phyloP scores from a whole-genome alignment of 1,139 yeast species.

The Pichia kudriavzevii region DNA sequence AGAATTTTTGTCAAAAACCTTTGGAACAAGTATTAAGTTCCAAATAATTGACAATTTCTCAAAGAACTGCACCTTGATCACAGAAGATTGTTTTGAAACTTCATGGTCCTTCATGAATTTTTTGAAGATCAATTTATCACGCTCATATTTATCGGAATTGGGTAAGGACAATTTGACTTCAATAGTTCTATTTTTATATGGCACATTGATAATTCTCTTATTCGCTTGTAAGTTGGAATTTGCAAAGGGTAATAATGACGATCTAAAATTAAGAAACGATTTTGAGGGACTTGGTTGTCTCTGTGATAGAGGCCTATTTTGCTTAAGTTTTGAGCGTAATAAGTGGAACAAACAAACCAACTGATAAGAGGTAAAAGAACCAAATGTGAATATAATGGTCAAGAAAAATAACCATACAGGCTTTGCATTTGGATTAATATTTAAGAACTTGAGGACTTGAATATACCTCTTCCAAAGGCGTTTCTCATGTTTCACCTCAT shows the following conservation, averaged over 20 bases:
- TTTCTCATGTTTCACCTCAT: slow-evolving; percentile 9
- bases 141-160: slow-evolving; percentile 54
- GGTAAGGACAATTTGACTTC: slow-evolving; percentile 48
- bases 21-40: slow-evolving; percentile 69
- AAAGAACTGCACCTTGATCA: slow-evolving; percentile 61
- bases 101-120: slow-evolving; percentile 38
- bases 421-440: slow-evolving; percentile 25
- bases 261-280: slow-evolving; percentile 3
- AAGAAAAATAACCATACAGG: slow-evolving; percentile 28
- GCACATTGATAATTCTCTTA: slow-evolving; percentile 43
- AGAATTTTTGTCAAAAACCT: slow-evolving; percentile 59
- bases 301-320: slow-evolving; percentile 2
- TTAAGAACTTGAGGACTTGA: slow-evolving; percentile 13
- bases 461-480: slow-evolving; percentile 12
- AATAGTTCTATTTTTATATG: slow-evolving; percentile 39
- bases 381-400: slow-evolving; percentile 17
- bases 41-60: slow-evolving; percentile 72
- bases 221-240: slow-evolving; percentile 2
- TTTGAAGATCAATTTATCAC: slow-evolving; percentile 58
- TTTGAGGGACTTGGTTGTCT: slow-evolving; percentile 6
- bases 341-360: slow-evolving; percentile 4
- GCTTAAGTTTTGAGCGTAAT: slow-evolving; percentile 5
- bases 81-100: slow-evolving; percentile 15
- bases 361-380: slow-evolving; percentile 11
- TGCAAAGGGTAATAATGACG: neutral